Conservation (phyloP, 495 filamentous ascomycete genomes). For the Annulohypoxylon nitens region DNA sequence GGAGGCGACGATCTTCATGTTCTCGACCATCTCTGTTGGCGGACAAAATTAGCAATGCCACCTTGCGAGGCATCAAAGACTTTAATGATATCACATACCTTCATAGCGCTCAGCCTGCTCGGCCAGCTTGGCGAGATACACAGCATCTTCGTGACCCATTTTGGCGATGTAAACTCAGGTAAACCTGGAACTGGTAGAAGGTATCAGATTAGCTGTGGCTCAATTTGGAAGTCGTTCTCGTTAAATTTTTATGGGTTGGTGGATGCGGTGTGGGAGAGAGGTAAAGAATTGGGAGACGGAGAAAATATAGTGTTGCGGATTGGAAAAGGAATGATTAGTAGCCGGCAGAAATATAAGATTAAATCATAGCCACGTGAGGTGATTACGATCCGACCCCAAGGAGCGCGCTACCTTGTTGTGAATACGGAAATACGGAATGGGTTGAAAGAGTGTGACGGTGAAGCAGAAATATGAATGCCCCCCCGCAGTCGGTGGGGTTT, state of each 20-base stretch:
- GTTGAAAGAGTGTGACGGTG: constrained; percentile 39
- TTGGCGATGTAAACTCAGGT: constrained; percentile 61
- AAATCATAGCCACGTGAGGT: constrained; percentile 5
- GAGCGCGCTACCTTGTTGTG: constrained; percentile 34
- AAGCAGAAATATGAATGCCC: constrained; percentile 44
- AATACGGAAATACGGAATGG: constrained; percentile 17
- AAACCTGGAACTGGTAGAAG: constrained; percentile 34
- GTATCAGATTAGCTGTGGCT: constrained; percentile 21
- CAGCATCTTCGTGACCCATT: constrained; percentile 99
- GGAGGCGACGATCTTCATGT: constrained; percentile 99
- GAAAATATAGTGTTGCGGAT: constrained; percentile 25
- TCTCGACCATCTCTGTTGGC: constrained; percentile 96
- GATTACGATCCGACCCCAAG: constrained; percentile 18
- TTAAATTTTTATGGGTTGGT: constrained; percentile 34
- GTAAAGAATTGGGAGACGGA: constrained; percentile 7
- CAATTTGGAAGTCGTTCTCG: constrained; percentile 12
- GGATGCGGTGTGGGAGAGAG: constrained; percentile 39
- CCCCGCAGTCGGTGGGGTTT: constrained; percentile 55
- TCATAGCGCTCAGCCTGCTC: constrained; percentile 99
- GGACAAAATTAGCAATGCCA: constrained; percentile 43
- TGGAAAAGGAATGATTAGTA: background rate
- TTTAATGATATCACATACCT: constrained; percentile 71
- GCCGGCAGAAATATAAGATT: constrained; percentile 2
- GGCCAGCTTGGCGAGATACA: constrained; percentile 99
- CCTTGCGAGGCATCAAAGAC: constrained; percentile 11